Evolutionary conservation across 2,329 filamentous ascomycete species (phyloP).

Genomic region (Penicillium paneum): DNA sequence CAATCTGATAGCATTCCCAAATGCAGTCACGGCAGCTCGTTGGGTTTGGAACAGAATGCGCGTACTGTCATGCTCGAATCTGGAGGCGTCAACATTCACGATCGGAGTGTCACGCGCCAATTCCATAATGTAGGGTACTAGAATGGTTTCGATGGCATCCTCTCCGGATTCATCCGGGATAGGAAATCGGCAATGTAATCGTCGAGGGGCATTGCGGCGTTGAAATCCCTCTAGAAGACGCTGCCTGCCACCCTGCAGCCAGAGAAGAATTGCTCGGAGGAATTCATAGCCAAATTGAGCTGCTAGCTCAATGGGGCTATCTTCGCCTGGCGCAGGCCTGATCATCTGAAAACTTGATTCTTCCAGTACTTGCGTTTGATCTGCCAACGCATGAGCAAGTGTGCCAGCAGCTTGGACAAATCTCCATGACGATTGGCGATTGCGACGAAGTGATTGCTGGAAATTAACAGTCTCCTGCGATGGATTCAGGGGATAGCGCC

Average conservation of each 20-base stretch:
- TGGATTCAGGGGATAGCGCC: slow-evolving; percentile 61
- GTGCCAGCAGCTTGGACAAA: slow-evolving; percentile 63
- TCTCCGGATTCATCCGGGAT: slow-evolving; percentile 50
- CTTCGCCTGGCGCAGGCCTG: slow-evolving; percentile 46
- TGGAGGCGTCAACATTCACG: slow-evolving; percentile 56
- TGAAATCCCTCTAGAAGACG: slow-evolving; percentile 58
- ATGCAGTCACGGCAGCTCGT: slow-evolving; percentile 55
- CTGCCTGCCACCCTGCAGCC: slow-evolving; percentile 58
- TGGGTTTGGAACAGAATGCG: slow-evolving; percentile 54
- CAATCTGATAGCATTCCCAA: slow-evolving; percentile 52
- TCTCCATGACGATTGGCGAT: slow-evolving; percentile 55
- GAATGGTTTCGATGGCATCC: slow-evolving; percentile 53
- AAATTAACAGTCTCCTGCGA: slow-evolving; percentile 50
- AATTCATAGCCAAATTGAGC: slow-evolving; percentile 64
- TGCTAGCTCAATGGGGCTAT: slow-evolving; percentile 36
- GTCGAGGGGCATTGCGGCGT: slow-evolving; percentile 40
- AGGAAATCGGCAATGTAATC: slow-evolving; percentile 49
- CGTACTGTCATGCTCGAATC: slow-evolving; percentile 56
- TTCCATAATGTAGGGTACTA: slow-evolving; percentile 59
- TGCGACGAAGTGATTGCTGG: slow-evolving; percentile 55
- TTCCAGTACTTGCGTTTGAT: slow-evolving; percentile 45
- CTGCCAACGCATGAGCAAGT: slow-evolving; percentile 55
- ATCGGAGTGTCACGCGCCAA: slow-evolving; percentile 52
- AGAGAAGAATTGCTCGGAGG: slow-evolving; percentile 60
- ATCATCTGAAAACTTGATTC: slow-evolving; percentile 48